Evolutionary conservation across 345 rosid genomes (phyloP), one percentile per base, ranked within the genome.

Genomic region (Brassica juncea): DNA sequence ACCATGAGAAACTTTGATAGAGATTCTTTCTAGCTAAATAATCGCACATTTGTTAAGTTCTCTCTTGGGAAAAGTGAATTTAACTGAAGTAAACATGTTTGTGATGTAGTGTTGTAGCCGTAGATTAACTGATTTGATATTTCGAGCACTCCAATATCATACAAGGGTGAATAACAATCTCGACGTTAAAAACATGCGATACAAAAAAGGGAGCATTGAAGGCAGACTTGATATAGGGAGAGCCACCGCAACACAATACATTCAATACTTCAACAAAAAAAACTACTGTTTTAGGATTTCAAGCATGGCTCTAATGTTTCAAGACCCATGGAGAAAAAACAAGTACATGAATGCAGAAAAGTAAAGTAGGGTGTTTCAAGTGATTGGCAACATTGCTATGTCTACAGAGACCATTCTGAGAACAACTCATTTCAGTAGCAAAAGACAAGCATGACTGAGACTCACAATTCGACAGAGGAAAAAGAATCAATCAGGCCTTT

Each of bases 401-500:
- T 39, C 64, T 52, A 23, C 1, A 23, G 25, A 47, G 10, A 77
- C 15, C 12, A 57, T 62, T 23, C 71, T 71, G 49, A 35, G 71
- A 37, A 78, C 68, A 55, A 58, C 39, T 70, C 12, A 49, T 49
- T 70, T 32, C 37, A 23, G 21, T 64, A 35, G n/a, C 31, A 35
- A 63, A 77, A 71, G 1, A 23, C 32, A 63, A 5, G 27, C 12
- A 31, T 21, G 49, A 30, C 35, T 21, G 10, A 58, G 61, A 8
- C 66, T 73, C 75, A 2, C 42, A 70, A 21, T 3, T 23, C 25
- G 25, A 23, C 25, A 23, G 25, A 23, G 25, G 2, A 23, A 23
- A 4, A 19, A 4, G 28, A 68, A 27, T 63, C 72, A 61, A 42
- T 84, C 77, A 84, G 27, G 86, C 81, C 83, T 88, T 88, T 35